Conservation (phyloP, 169 alveolate species). For the Besnoitia besnoiti region DNA sequence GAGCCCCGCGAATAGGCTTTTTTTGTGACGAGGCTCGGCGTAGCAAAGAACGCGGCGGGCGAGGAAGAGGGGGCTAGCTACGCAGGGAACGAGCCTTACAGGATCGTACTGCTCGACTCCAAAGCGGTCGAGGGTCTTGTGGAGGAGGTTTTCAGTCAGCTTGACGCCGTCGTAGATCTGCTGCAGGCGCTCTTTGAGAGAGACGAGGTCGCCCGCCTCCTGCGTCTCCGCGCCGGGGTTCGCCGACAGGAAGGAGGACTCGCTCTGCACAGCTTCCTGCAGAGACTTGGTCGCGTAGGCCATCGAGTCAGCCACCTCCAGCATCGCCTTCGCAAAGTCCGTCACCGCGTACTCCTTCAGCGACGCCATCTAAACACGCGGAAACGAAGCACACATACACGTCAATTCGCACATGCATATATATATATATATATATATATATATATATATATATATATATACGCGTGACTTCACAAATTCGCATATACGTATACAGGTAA, state of each 20-base stretch:
- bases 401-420: background rate
- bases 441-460: background rate
- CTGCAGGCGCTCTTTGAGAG: slow-evolving; percentile 43
- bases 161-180: slow-evolving; percentile 81
- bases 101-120: slow-evolving; percentile 59
- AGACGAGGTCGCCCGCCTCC: background rate
- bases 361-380: slow-evolving; percentile 75
- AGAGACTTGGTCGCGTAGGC: slow-evolving; percentile 79
- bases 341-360: slow-evolving; percentile 85
- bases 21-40: no score
- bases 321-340: slow-evolving; percentile 88
- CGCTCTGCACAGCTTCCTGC: background rate
- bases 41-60: background rate
- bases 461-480: background rate
- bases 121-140: slow-evolving; percentile 76
- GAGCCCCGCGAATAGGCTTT: no score
- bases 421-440: background rate
- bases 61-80: background rate
- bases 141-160: slow-evolving; percentile 88
- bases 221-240: background rate
- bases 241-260: background rate
- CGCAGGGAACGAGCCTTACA: slow-evolving; percentile 9
- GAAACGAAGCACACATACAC: background rate
- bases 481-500: background rate
- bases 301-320: slow-evolving; percentile 89